Evolutionary conservation across 306 rosid genomes (phyloP).

Genomic region (Casuarina equisetifolia): DNA sequence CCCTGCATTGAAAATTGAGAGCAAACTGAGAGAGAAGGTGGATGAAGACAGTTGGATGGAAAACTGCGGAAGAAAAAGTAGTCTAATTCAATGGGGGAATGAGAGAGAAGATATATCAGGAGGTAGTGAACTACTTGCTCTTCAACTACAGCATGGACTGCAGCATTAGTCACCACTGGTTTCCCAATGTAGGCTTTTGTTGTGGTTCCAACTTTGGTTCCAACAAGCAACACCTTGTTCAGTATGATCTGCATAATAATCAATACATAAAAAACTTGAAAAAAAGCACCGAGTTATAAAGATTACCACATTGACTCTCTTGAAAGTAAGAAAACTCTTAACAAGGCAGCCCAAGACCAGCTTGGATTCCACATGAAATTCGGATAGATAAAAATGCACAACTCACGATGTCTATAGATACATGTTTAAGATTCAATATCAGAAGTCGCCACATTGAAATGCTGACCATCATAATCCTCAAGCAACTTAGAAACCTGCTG

Average conservation of each 20-base stretch:
- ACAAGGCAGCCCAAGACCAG: not conserved
- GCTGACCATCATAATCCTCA: not conserved
- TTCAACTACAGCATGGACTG: constrained; percentile 93
- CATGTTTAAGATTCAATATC: not conserved
- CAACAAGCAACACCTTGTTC: constrained; percentile 87
- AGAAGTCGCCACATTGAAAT: not conserved
- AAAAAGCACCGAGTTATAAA: not conserved
- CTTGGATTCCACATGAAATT: not conserved
- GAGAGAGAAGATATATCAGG: constrained; percentile 1
- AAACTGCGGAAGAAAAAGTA: constrained; percentile 11
- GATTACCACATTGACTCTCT: not conserved
- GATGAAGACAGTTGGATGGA: not conserved
- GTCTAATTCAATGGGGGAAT: not conserved
- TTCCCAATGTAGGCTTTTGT: constrained; percentile 74
- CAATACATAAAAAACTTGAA: constrained; percentile 10
- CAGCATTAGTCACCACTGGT: constrained; percentile 94
- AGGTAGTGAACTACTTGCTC: constrained; percentile 63
- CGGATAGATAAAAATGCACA: not conserved
- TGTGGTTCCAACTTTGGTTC: constrained; percentile 92
- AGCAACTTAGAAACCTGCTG: not conserved
- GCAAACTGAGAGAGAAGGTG: not conserved
- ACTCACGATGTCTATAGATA: not conserved
- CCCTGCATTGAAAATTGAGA: constrained; percentile 48
- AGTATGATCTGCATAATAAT: constrained; percentile 65
- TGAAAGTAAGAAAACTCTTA: constrained; percentile 11